These are phyloP conservation scores for Corymbia maculata DNA, from an alignment of 345 rosid species.

Conservation along the genomic window DNA sequence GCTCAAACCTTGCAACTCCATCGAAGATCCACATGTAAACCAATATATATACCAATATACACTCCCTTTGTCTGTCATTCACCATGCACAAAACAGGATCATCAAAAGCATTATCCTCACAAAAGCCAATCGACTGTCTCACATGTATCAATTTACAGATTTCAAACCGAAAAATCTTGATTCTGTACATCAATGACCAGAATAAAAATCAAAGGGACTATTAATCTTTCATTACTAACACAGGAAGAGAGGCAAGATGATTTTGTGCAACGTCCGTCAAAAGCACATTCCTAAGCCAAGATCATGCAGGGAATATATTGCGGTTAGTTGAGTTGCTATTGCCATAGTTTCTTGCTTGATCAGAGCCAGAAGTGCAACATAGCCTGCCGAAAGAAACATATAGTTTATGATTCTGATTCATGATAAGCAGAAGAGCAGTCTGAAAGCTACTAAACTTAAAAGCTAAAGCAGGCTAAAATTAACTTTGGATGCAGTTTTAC, in stretches of 20 bases:
- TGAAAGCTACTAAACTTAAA: neutral
- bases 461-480: neutral
- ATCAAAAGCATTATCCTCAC: neutral
- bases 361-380: slow-evolving; percentile 80
- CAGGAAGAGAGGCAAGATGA: neutral
- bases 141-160: neutral
- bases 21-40: neutral
- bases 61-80: neutral
- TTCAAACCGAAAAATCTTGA: neutral
- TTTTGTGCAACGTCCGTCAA: neutral
- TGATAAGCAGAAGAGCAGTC: neutral
- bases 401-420: neutral
- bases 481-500: neutral
- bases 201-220: neutral
- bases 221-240: neutral
- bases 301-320: neutral
- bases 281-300: neutral
- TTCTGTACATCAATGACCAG: neutral
- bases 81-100: neutral
- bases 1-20: neutral
- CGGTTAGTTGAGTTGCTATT: neutral
- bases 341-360: neutral
- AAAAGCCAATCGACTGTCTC: neutral
- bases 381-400: slow-evolving; percentile 42
- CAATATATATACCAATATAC: neutral